Base-by-base conservation (phyloP, 192 early-diverging fungal genomes). In the Thamnidium elegans region DNA sequence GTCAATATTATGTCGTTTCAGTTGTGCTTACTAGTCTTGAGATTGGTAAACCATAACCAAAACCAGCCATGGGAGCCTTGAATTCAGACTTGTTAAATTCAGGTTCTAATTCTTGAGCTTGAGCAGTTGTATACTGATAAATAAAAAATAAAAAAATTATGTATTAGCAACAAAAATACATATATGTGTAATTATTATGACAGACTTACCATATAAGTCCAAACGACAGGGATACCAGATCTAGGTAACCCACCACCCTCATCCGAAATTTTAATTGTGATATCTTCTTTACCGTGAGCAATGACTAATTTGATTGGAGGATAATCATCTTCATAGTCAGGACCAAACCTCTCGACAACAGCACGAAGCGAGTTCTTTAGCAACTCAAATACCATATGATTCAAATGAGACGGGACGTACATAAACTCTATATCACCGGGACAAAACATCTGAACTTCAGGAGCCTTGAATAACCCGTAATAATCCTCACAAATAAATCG, bases 301-400 rank as follows among this genome's bases (percentile, higher is more conserved):
- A 98, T 89, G 21, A 98, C 89, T 7, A 98, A 77, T 72, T 92
- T 94, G 70, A 98, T 93, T 14, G 92, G 83, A 31, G 96, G 96
- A 74, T 89, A 98, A 46, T 86, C 81, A 23, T 94, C 92, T 20
- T 72, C 75, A 15, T 79, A 79, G 58, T 94, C 93, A 53, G 86
- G 79, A 31, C 93, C 94, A 70, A 87, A 90, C 59, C 85, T 79
- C 78, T 98, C 96, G 23, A 98, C 93, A 2, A 94, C 88, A 6
- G 96, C 96, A 39, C 96, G 88, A 55, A 98, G 81, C 31, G 90
- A 92, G 81, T 98, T 98, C 76, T 98, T 98, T 50, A 98, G 77
- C 52, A 98, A 80, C 85, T 98, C 96, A 79, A 98, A 98, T 23
- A 96, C 68, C 92, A 96, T 95, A 76, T 98, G 95, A 76, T 93